These are phyloP conservation scores for Filosporella fistucella DNA, from an alignment of 495 filamentous ascomycete species.

Conservation along the genomic window DNA sequence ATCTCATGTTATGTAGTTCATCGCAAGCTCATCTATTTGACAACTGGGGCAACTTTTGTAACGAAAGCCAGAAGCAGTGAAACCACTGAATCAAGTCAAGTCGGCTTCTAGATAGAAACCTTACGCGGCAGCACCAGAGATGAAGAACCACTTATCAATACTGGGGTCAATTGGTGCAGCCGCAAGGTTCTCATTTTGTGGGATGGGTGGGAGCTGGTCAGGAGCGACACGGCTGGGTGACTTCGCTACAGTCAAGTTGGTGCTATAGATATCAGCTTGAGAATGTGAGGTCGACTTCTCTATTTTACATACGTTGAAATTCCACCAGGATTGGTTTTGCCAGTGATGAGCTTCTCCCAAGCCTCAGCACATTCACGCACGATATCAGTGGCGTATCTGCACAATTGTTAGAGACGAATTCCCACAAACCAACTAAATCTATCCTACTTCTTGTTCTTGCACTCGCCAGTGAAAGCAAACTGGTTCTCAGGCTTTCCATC, in stretches of 20 bases:
- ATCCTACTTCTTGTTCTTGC: constrained; percentile 96
- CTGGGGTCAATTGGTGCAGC: constrained; percentile 90
- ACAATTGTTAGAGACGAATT: constrained; percentile 21
- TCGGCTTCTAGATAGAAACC: constrained; percentile 3
- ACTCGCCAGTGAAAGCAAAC: constrained; percentile 99
- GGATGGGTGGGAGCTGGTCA: constrained; percentile 64
- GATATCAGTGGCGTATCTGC: constrained; percentile 87
- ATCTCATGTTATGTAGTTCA: too few species aligned
- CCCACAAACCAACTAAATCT: neutral
- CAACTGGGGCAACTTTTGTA: too few species aligned
- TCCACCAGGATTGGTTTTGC: constrained; percentile 69
- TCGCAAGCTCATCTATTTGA: too few species aligned
- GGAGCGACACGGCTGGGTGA: constrained; percentile 62
- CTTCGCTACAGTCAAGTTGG: constrained; percentile 70
- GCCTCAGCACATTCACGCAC: constrained; percentile 94
- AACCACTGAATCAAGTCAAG: too few species aligned
- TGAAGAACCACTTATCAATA: constrained; percentile 99
- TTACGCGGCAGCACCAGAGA: constrained; percentile 93
- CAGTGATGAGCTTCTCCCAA: constrained; percentile 92
- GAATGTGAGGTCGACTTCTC: neutral
- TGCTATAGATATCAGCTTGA: constrained; percentile 46
- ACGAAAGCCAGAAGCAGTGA: too few species aligned
- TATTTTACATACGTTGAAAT: constrained; percentile 74
- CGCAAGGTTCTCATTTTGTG: constrained; percentile 66
- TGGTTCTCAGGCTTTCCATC: constrained; percentile 99